These are phyloP conservation scores for Debaryomyces sp. DNA, from an alignment of 1,139 yeast species.

Conservation along the genomic window DNA sequence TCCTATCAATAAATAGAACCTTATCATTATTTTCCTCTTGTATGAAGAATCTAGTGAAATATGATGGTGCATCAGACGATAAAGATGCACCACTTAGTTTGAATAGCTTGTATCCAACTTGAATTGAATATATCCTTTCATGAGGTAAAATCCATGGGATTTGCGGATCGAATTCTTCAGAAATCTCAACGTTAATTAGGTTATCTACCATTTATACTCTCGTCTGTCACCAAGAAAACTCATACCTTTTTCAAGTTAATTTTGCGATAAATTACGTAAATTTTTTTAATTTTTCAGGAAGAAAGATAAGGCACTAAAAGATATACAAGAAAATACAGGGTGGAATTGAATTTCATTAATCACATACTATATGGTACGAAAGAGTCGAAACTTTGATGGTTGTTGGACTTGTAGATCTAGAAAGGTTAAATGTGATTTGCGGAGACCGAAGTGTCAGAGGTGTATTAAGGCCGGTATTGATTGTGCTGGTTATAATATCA, in stretches of 20 bases:
- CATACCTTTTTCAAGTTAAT: neutral
- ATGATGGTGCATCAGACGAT: slow-evolving; percentile 76
- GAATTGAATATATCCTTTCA: slow-evolving; percentile 68
- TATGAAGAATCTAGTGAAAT: slow-evolving; percentile 54
- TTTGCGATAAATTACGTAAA: neutral
- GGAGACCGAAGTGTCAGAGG: slow-evolving; percentile 43
- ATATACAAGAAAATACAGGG: neutral
- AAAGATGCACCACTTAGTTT: slow-evolving; percentile 78
- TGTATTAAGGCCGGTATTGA: slow-evolving; percentile 44
- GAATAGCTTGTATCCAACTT: slow-evolving; percentile 67
- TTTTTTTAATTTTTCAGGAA: neutral
- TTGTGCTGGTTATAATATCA: slow-evolving; percentile 46
- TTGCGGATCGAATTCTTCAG: slow-evolving; percentile 42
- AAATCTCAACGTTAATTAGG: neutral
- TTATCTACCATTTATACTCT: neutral
- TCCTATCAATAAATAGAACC: slow-evolving; percentile 70
- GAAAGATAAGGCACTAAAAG: neutral
- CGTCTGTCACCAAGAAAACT: neutral
- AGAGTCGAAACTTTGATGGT: slow-evolving; percentile 48
- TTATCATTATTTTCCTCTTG: slow-evolving; percentile 41
- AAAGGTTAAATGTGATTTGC: slow-evolving; percentile 53
- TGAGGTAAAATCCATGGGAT: slow-evolving; percentile 65
- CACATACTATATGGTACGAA: slow-evolving; percentile 24
- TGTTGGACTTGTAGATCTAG: slow-evolving; percentile 57
- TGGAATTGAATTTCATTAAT: neutral